Conservation (phyloP, 306 rosid species). For the Neltuma alba region DNA sequence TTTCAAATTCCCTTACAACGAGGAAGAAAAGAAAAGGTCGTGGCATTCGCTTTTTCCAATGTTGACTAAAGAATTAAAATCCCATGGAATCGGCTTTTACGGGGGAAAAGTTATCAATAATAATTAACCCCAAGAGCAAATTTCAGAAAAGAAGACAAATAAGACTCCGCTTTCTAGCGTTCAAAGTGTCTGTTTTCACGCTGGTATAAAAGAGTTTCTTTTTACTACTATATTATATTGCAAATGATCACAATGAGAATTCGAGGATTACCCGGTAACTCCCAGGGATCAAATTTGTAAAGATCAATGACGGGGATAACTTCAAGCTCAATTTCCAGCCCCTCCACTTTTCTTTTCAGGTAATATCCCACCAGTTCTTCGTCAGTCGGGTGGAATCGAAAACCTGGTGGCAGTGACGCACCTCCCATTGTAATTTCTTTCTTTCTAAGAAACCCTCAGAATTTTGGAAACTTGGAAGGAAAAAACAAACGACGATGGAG, state of each 20-base stretch:
- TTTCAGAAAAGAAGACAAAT: constrained; percentile 14
- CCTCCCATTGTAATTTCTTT: constrained; percentile 41
- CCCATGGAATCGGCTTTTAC: constrained; percentile 27
- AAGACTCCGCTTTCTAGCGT: constrained; percentile 32
- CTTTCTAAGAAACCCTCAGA: constrained; percentile 5
- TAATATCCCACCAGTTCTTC: constrained; percentile 85
- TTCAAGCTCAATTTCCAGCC: constrained; percentile 86
- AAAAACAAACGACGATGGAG: not conserved
- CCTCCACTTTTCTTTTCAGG: constrained; percentile 76
- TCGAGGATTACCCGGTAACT: constrained; percentile 73
- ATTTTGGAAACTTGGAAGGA: not conserved
- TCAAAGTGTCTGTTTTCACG: constrained; percentile 44
- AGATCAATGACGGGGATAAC: constrained; percentile 85
- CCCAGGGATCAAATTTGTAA: constrained; percentile 96
- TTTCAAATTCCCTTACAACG: not conserved
- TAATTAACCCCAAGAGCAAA: constrained; percentile 1
- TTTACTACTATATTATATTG: not conserved
- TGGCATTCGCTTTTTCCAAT: constrained; percentile 23
- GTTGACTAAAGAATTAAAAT: constrained; percentile 29
- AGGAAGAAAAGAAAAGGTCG: not conserved
- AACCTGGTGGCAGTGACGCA: constrained; percentile 76
- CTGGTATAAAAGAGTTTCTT: not conserved
- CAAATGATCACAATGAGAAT: constrained; percentile 16
- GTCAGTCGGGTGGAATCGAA: constrained; percentile 90
- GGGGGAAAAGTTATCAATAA: not conserved